Conservation (phyloP, 2,329 filamentous ascomycete species). For the Cercospora janseana region DNA sequence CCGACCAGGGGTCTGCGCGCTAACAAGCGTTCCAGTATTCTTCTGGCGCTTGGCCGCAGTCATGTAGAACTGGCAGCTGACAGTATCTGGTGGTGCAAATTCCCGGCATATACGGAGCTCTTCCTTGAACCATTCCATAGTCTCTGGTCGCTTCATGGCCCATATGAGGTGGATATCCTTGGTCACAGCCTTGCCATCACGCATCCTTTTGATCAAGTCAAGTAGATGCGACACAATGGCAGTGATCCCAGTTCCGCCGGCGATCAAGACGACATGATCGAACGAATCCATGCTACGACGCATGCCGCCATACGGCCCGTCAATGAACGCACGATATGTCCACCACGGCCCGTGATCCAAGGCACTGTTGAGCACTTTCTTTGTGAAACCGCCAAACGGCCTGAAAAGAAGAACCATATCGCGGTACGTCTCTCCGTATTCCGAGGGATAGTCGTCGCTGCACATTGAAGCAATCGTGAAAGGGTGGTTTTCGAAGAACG, state of each 20-base stretch:
- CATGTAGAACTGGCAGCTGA: conserved; percentile 93
- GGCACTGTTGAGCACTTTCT: conserved; percentile 76
- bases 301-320: conserved; percentile 95
- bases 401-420: conserved; percentile 91
- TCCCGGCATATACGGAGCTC: conserved; percentile 90
- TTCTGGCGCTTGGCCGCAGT: conserved; percentile 67
- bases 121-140: conserved; percentile 97
- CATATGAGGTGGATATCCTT: conserved; percentile 90
- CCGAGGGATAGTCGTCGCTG: conserved; percentile 88
- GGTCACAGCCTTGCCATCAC: conserved; percentile 89
- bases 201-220: conserved; percentile 94
- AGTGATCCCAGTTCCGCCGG: conserved; percentile 91
- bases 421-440: conserved; percentile 81
- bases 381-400: conserved; percentile 87
- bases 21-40: conserved; percentile 52
- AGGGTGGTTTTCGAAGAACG: conserved; percentile 86
- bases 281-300: conserved; percentile 84
- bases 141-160: conserved; percentile 85
- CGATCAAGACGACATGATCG: conserved; percentile 88
- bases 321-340: conserved; percentile 87
- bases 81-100: conserved; percentile 79
- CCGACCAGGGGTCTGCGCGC: conserved; percentile 50
- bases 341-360: conserved; percentile 84
- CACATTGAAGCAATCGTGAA: conserved; percentile 93
- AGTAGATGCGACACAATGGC: conserved; percentile 87